Evolutionary conservation across 2,329 filamentous ascomycete genomes (phyloP).

Genomic region (Bipolaris cookei): DNA sequence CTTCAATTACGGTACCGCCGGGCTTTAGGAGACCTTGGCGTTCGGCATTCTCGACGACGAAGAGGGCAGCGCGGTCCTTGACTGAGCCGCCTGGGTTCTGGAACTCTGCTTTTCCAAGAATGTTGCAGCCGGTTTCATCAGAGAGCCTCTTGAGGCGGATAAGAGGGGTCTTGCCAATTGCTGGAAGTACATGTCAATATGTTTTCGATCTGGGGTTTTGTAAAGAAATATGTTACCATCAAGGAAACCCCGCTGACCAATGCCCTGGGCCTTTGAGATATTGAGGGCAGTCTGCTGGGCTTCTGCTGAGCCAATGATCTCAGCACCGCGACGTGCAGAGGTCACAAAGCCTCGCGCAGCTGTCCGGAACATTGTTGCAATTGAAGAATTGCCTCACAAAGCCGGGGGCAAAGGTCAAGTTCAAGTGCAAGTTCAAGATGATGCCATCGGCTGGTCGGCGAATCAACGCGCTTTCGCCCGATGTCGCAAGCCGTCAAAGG

Average conservation of each 20-base stretch:
- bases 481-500: constrained; percentile 30
- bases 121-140: constrained; percentile 87
- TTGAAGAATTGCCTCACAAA: constrained; percentile 2
- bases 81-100: constrained; percentile 97
- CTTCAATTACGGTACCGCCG: constrained; percentile 94
- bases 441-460: constrained; percentile 26
- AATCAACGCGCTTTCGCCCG: constrained; percentile 26
- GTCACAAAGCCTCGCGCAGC: constrained; percentile 71
- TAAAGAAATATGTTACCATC: constrained; percentile 67
- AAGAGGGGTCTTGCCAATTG: constrained; percentile 95
- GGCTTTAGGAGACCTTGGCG: constrained; percentile 80
- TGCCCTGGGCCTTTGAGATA: constrained; percentile 79
- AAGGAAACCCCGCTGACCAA: constrained; percentile 75
- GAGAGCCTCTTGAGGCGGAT: constrained; percentile 90
- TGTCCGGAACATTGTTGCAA: constrained; percentile 68
- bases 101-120: constrained; percentile 97
- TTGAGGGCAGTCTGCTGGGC: constrained; percentile 68
- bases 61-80: constrained; percentile 95
- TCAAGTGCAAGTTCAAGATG: constrained; percentile 3
- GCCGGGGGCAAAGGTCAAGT: constrained; percentile 2
- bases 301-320: constrained; percentile 56
- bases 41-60: constrained; percentile 92
- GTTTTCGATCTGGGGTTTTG: neutral
- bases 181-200: constrained; percentile 54
- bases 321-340: constrained; percentile 62